Base-by-base conservation (phyloP, 495 filamentous ascomycete species). In the Aspergillus ellipticus region DNA sequence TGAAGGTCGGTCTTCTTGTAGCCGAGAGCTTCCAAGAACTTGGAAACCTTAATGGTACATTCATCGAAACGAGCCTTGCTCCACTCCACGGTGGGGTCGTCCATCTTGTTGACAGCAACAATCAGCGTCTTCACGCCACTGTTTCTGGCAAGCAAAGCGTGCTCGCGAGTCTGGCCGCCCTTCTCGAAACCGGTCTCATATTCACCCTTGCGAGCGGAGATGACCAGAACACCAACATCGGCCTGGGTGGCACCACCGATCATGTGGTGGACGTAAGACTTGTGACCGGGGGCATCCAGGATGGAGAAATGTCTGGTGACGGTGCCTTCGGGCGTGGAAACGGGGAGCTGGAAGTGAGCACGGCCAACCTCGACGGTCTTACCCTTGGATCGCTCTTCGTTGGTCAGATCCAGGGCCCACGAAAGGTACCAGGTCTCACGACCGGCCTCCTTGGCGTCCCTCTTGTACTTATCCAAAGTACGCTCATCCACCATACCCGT, bases 171-270 rank as follows among this genome's bases (percentile, higher is more conserved):
- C 70, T 99, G 94, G 15, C 95, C 94, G 50, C 94, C 94, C 75
- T 95, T 96, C 68, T 97, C 94, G 70, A 99, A 99, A n/a, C 94
- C 94, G 35, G 94, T 97, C 75, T 99, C 94, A 67, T 99, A 99
- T 74, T 99, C 95, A 69, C 94, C 94, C 78, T 96, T 98, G 54
- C 94, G 89, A 1, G 94, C 91, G 55, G 88, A 93, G 68, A 99
- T 97, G 65, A 99, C 94, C 21, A 99, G 82, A 49, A 96, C 88
- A 65, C 94, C 94, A 22, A 99, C 85, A 72, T 97, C 94, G 10
- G 95, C 95, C 66, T 98, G 94, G 2, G 93, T 95, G 42, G 94
- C 91, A 62, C 95, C 94, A 52, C 91, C 91, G 66, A 96, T 96
- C 92, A 96, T 96, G 73, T 85, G 90, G 11, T 93, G 92, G 11